A percentile compares a stretch with the other conserved stretches of the same genome.
Conservation (phyloP, 306 rosid genomes). For the Alnus glutinosa region DNA sequence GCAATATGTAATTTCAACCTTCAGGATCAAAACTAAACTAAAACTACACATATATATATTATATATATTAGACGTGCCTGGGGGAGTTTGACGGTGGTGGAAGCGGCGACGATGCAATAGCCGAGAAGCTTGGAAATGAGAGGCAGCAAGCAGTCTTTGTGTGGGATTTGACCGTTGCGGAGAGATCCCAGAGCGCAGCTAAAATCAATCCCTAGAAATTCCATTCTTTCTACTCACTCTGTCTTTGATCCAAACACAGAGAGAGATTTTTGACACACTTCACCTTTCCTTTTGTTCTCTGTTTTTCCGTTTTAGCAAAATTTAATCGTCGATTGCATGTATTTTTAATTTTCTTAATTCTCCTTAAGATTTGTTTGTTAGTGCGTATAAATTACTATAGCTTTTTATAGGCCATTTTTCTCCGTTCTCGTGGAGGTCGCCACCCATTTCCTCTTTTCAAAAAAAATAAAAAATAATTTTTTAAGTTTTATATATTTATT, state of each 20-base stretch:
- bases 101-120: conserved; percentile 94
- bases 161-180: conserved; percentile 69
- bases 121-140: conserved; percentile 95
- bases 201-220: conserved; percentile 57
- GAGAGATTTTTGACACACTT: no score
- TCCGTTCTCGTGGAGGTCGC: no score
- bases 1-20: conserved; percentile 18
- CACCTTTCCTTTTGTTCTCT: no score
- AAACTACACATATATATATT: background rate
- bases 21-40: background rate
- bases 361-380: no score
- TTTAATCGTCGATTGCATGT: no score
- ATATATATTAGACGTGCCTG: conserved; percentile 47
- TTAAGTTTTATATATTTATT: no score
- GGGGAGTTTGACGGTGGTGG: conserved; percentile 98
- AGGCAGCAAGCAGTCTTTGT: conserved; percentile 86
- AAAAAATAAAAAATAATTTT: no score
- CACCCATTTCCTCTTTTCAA: no score
- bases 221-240: conserved; percentile 20
- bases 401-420: no score
- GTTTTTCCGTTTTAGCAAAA: no score
- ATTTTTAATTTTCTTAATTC: no score
- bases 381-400: no score
- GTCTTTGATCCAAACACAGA: conserved; percentile 2
- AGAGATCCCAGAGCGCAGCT: conserved; percentile 75